Percentiles rank a stretch among this genome's conserved stretches.
Evolutionary conservation across 2,329 filamentous ascomycete genomes (phyloP).

Genomic region (Cytospora leucostoma): DNA sequence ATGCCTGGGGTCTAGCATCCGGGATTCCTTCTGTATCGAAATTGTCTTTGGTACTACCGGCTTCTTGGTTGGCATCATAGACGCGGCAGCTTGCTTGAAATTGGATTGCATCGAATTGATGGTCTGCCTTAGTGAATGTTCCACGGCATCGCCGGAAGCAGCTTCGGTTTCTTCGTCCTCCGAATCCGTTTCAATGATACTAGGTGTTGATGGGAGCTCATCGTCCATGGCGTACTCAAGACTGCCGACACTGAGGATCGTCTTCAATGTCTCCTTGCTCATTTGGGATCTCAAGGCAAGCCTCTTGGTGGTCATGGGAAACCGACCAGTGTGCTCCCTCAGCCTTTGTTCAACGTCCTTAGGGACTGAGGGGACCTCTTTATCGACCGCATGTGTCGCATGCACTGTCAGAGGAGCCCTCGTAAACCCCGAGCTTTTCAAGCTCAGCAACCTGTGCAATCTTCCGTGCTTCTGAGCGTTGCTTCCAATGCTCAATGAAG

Average conservation of each 20-base stretch:
- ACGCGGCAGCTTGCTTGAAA: conserved; percentile 34
- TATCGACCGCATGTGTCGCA: conserved; percentile 37
- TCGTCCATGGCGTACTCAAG: conserved; percentile 39
- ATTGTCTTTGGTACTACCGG: conserved; percentile 38
- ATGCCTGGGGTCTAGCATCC: conserved; percentile 12
- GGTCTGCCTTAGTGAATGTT: conserved; percentile 32
- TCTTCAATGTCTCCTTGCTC: conserved; percentile 52
- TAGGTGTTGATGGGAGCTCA: conserved; percentile 25
- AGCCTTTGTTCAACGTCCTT: conserved; percentile 40
- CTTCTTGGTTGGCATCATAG: conserved; percentile 36
- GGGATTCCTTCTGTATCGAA: conserved; percentile 26
- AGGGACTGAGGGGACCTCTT: conserved; percentile 41
- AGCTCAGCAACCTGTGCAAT: conserved; percentile 44
- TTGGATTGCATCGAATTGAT: conserved; percentile 32
- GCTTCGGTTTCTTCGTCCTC: conserved; percentile 10
- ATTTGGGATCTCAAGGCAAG: conserved; percentile 41
- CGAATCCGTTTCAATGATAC: conserved; percentile 19
- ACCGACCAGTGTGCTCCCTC: conserved; percentile 38
- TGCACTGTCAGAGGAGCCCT: conserved; percentile 37
- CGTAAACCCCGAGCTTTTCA: conserved; percentile 36
- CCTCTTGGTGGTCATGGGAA: conserved; percentile 40
- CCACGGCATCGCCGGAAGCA: conserved; percentile 23
- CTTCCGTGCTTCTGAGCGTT: conserved; percentile 41
- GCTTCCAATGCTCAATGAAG: conserved; percentile 40
- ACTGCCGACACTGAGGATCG: conserved; percentile 53